phyloP scores from a whole-genome alignment of 257 asterid genomes.

The Nyctanthes arbortristis region DNA sequence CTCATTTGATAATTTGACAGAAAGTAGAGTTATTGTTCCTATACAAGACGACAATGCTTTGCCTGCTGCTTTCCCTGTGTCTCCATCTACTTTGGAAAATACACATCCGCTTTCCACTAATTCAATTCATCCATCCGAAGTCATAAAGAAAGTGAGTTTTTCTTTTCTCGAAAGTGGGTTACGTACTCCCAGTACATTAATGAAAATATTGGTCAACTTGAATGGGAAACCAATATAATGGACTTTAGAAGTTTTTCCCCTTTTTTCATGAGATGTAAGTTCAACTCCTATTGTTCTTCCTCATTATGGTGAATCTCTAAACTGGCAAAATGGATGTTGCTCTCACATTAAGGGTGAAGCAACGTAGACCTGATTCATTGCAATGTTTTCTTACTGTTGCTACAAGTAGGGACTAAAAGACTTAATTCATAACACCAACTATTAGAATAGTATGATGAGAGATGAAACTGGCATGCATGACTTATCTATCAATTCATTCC shows the following conservation, averaged over 20 bases:
- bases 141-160: slow-evolving; percentile 41
- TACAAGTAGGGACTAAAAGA: neutral
- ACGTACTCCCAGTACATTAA: neutral
- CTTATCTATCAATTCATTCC: neutral
- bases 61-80: neutral
- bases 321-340: neutral
- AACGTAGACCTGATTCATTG: neutral
- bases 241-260: neutral
- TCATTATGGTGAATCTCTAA: neutral
- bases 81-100: slow-evolving; percentile 23
- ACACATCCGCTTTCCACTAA: slow-evolving; percentile 11
- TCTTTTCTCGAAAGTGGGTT: neutral
- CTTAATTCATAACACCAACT: neutral
- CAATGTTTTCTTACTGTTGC: neutral
- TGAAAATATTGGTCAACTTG: neutral
- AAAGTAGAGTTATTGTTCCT: slow-evolving; percentile 47
- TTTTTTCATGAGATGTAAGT: too few relatives aligned
- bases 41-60: slow-evolving; percentile 35
- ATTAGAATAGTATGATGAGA: neutral
- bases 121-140: slow-evolving; percentile 35
- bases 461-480: neutral
- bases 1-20: slow-evolving; percentile 41
- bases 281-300: neutral
- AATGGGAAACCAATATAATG: neutral
- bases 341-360: neutral